A percentile compares a stretch with the other conserved stretches of the same genome.
Conservation (phyloP, 805 yeast genomes). For the Candida hispaniensis region DNA sequence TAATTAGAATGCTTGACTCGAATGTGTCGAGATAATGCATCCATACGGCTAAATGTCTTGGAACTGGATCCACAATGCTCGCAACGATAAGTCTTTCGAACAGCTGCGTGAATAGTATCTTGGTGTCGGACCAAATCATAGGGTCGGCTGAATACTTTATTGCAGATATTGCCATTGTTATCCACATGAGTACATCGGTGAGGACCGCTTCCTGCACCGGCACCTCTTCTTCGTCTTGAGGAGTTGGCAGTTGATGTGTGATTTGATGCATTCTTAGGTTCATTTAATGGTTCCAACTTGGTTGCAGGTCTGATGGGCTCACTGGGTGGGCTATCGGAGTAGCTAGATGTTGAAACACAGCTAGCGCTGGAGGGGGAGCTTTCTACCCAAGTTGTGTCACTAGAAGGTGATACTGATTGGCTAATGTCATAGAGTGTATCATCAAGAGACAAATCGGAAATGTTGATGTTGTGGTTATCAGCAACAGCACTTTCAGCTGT, state of each 20-base stretch:
- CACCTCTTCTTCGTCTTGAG: conserved; percentile 11
- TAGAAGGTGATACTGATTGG: conserved; percentile 1
- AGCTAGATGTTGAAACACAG: conserved; percentile 6
- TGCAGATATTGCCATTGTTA: conserved; percentile 38
- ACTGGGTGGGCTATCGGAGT: too few relatives aligned
- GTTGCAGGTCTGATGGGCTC: too few relatives aligned
- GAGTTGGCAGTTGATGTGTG: conserved; percentile 11
- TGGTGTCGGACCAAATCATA: conserved; percentile 92
- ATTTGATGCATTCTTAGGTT: conserved; percentile 5
- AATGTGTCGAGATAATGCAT: conserved; percentile 87
- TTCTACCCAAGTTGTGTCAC: conserved; percentile 11
- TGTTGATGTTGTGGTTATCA: conserved; percentile 1
- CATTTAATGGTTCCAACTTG: too few relatives aligned
- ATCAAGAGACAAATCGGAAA: conserved; percentile 4
- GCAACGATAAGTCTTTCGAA: conserved; percentile 77
- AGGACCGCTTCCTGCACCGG: too few relatives aligned
- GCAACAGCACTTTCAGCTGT: conserved; percentile 1
- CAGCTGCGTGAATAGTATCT: conserved; percentile 87
- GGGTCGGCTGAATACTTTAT: conserved; percentile 80
- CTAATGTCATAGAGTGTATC: conserved; percentile 10
- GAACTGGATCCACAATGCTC: conserved; percentile 69
- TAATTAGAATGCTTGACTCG: conserved; percentile 69
- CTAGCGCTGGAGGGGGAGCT: conserved; percentile 4
- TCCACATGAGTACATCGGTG: conserved; percentile 10
- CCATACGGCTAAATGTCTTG: conserved; percentile 86